Evolutionary conservation across 2,329 filamentous ascomycete genomes (phyloP), one percentile per base, ranked within the genome.

Genomic region (Paradendryphiella salina): DNA sequence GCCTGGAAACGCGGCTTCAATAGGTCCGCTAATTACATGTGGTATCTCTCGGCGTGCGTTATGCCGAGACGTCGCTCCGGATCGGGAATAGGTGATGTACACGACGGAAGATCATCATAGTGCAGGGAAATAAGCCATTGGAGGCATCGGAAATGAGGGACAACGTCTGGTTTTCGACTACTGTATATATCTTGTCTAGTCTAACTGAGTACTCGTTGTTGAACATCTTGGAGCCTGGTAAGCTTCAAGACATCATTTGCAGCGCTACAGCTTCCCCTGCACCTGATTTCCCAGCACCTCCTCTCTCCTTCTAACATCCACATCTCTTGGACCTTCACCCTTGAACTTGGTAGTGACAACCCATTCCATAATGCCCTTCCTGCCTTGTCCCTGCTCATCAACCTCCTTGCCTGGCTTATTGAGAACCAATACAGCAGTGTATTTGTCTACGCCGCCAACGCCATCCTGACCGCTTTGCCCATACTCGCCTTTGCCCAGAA

Each of bases 281-380:
- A 37, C 46, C 11, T 33, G 26, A 17, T 28, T 51, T 18, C 78
- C 82, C 54, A 77, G 70, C 5, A 74, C 74, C 28, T 77, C 81
- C 28, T 74, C 65, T 47, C 66, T 66, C 60, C 63, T 61, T 55
- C 73, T 64, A 7, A 86, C 78, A 51, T 80, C 79, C 31, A 86
- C 73, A 55, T 83, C 75, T 55, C 81, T 73, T 17, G 82, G 81
- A 14, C 80, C 81, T 51, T 82, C 81, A 47, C 80, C 80, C 57
- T 70, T 76, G 50, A 85, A 85, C 40, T 77, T 77, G 6, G 83
- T 79, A 15, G 83, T 71, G 20, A 85, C 78, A 40, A 84, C 81
- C 61, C 80, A 77, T 43, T 85, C 81, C 20, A 59, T 70, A 18
- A 82, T 74, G 0, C 83, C 83, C 53, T 61, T 75, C 58, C 80